Conservation (phyloP, 371 early-diverging fungal species). For the Actinomortierella wolfii region DNA sequence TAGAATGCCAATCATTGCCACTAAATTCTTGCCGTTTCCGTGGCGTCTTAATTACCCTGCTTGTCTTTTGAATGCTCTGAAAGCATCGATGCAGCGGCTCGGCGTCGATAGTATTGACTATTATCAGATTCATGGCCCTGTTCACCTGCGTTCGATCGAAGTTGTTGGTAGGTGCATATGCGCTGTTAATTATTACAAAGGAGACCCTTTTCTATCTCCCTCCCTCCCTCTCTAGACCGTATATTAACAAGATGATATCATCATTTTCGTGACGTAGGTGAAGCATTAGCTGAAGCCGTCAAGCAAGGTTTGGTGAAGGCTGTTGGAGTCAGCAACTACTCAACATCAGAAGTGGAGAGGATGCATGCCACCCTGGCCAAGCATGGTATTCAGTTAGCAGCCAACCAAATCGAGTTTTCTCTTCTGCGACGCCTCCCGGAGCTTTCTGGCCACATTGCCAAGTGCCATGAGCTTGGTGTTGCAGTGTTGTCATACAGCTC, state of each 20-base stretch:
- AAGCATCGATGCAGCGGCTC: slow-evolving; percentile 59
- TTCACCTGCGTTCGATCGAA: slow-evolving; percentile 54
- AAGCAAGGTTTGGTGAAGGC: slow-evolving; percentile 60
- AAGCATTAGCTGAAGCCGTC: slow-evolving; percentile 57
- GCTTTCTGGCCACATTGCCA: slow-evolving; percentile 53
- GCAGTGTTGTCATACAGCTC: slow-evolving; percentile 66
- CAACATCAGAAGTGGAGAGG: slow-evolving; percentile 50
- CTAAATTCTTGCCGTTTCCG: slow-evolving; percentile 55
- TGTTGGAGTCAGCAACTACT: slow-evolving; percentile 75
- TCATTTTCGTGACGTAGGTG: slow-evolving; percentile 27
- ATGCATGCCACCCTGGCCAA: slow-evolving; percentile 57
- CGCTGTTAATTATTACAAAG: neutral
- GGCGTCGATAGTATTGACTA: slow-evolving; percentile 63
- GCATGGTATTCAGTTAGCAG: slow-evolving; percentile 57
- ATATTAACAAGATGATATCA: neutral
- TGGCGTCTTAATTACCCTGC: slow-evolving; percentile 50
- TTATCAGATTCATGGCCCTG: slow-evolving; percentile 79
- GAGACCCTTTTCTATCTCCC: neutral
- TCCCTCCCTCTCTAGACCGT: neutral
- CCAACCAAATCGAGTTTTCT: slow-evolving; percentile 60
- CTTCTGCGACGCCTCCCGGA: slow-evolving; percentile 56
- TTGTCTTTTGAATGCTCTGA: slow-evolving; percentile 51
- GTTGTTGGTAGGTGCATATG: slow-evolving; percentile 48
- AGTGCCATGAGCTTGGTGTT: slow-evolving; percentile 62
- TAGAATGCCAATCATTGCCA: slow-evolving; percentile 54